These are phyloP conservation scores for Pilobolus umbonatus DNA, from an alignment of 192 early-diverging fungal genomes.

Conservation along the genomic window DNA sequence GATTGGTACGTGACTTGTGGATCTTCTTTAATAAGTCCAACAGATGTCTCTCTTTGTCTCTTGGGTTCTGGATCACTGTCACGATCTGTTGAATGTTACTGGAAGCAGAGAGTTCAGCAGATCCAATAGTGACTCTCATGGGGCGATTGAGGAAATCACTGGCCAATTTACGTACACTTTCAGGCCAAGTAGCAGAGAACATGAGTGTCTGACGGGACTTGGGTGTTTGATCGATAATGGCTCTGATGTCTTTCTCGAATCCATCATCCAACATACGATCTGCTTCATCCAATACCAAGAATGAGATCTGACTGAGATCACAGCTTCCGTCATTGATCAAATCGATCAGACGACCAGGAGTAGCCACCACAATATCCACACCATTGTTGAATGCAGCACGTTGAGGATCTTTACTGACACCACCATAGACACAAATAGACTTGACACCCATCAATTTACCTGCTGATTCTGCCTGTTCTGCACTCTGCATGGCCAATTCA, in stretches of 20 bases:
- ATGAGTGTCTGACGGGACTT: slow-evolving; percentile 85
- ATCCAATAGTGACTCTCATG: slow-evolving; percentile 81
- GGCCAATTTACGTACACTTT: slow-evolving; percentile 82
- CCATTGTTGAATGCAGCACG: slow-evolving; percentile 43
- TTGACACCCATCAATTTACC: slow-evolving; percentile 60
- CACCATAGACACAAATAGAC: slow-evolving; percentile 85
- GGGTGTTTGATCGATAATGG: slow-evolving; percentile 75
- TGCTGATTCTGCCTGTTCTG: slow-evolving; percentile 77
- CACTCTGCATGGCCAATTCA: slow-evolving; percentile 93
- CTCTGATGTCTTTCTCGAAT: slow-evolving; percentile 86
- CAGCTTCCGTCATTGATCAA: slow-evolving; percentile 76
- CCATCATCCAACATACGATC: slow-evolving; percentile 97
- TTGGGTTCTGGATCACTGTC: slow-evolving; percentile 76
- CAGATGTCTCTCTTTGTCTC: slow-evolving; percentile 71
- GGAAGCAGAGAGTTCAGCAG: slow-evolving; percentile 84
- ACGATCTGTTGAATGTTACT: slow-evolving; percentile 82
- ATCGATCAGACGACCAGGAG: slow-evolving; percentile 94
- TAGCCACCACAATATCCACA: slow-evolving; percentile 83
- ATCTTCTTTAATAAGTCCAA: slow-evolving; percentile 74
- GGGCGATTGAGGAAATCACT: slow-evolving; percentile 76
- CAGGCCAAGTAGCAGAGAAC: slow-evolving; percentile 97
- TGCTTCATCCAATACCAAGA: slow-evolving; percentile 93
- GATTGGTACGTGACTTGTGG: slow-evolving; percentile 81
- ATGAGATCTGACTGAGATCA: slow-evolving; percentile 76
- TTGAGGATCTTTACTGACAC: slow-evolving; percentile 76